These are phyloP conservation scores for Leptodermis oblonga DNA, from an alignment of 257 asterid species.

Conservation along the genomic window DNA sequence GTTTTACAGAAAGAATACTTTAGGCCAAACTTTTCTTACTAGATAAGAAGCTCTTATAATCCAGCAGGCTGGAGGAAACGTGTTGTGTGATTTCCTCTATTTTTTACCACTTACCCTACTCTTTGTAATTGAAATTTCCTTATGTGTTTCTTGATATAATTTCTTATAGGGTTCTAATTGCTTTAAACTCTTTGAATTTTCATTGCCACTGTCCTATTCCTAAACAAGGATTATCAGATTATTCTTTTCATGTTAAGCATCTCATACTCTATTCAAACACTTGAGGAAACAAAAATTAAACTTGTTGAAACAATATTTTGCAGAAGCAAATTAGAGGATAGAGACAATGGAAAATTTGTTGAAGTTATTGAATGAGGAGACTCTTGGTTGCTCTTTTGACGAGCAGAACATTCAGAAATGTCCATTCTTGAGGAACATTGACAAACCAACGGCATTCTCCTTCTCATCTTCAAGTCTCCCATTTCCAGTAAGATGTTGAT, in stretches of 20 bases:
- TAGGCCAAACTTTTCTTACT: neutral
- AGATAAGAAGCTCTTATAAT: neutral
- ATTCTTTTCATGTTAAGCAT: neutral
- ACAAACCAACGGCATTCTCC: slow-evolving; percentile 64
- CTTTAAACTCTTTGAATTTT: neutral
- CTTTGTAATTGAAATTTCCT: neutral
- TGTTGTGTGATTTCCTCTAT: neutral
- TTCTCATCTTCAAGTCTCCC: slow-evolving; percentile 49
- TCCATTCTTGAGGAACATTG: slow-evolving; percentile 74
- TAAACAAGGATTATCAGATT: neutral
- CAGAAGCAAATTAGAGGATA: slow-evolving; percentile 30
- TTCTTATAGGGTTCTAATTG: neutral
- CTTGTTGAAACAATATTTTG: slow-evolving; percentile 11
- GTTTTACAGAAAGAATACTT: neutral
- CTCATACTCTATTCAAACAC: neutral
- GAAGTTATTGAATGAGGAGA: slow-evolving; percentile 43
- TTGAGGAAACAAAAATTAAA: neutral
- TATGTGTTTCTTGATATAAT: neutral
- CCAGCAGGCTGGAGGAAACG: neutral
- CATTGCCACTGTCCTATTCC: neutral
- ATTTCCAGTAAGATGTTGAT: slow-evolving; percentile 41
- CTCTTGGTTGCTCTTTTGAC: slow-evolving; percentile 41
- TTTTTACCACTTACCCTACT: neutral
- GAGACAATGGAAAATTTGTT: slow-evolving; percentile 50
- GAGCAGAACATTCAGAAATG: slow-evolving; percentile 56